A percentile compares a stretch with the other conserved stretches of the same genome.
Conservation (phyloP, 768 basidiomycete genomes). For the Amanita phalloides region DNA sequence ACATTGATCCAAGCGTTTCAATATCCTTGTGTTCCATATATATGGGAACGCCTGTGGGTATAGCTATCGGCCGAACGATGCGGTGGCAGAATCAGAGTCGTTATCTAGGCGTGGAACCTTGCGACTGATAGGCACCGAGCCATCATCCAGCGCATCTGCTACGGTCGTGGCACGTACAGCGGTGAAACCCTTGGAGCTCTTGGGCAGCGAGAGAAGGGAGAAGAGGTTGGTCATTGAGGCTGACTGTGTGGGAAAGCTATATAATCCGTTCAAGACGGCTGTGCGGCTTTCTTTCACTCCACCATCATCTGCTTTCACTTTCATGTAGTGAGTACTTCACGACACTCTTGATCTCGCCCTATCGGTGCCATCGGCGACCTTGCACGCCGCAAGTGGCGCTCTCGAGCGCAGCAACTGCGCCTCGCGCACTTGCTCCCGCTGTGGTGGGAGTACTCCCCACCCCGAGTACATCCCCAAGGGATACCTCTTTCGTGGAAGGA, state of each 20-base stretch:
- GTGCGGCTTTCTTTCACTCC: too few species aligned
- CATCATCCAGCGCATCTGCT: constrained; percentile 26
- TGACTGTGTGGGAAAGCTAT: not conserved
- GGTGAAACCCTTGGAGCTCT: constrained; percentile 40
- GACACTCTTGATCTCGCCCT: not conserved
- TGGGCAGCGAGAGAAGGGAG: constrained; percentile 34
- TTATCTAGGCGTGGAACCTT: constrained; percentile 58
- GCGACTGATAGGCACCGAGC: constrained; percentile 48
- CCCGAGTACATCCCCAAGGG: not conserved
- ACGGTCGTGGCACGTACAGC: constrained; percentile 24
- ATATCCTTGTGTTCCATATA: constrained; percentile 39
- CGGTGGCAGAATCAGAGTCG: constrained; percentile 61
- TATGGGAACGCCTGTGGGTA: constrained; percentile 28
- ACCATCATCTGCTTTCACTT: too few species aligned
- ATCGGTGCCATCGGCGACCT: not conserved
- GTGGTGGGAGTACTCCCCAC: not conserved
- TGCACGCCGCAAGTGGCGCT: not conserved
- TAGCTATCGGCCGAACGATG: constrained; percentile 22
- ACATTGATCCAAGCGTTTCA: constrained; percentile 38
- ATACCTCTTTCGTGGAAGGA: too few species aligned
- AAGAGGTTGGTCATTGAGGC: constrained; percentile 23
- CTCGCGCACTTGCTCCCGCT: not conserved
- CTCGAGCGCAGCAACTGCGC: not conserved
- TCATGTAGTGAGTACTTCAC: not conserved
- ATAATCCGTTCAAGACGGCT: too few species aligned